phyloP scores from a whole-genome alignment of 2,329 filamentous ascomycete species.

The Calonectria ilicicola region DNA sequence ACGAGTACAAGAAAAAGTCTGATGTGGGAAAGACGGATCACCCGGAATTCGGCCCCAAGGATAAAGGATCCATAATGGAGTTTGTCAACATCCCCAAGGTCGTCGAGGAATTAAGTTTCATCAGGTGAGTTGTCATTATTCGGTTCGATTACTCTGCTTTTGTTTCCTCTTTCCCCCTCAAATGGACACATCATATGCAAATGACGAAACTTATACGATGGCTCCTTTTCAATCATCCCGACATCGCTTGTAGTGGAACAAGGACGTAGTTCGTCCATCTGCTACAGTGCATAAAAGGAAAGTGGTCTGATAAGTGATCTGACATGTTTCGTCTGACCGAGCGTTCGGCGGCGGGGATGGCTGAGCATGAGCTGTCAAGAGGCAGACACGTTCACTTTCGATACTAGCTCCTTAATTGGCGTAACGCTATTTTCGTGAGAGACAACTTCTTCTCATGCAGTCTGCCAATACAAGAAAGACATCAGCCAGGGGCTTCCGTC shows the following conservation, averaged over 20 bases:
- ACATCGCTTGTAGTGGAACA: neutral
- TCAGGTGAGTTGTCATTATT: slow-evolving; percentile 67
- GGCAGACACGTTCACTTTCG: neutral
- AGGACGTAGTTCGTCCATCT: neutral
- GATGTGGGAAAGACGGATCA: slow-evolving; percentile 67
- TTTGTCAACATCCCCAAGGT: slow-evolving; percentile 71
- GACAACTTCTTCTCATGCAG: neutral
- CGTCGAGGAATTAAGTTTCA: slow-evolving; percentile 77
- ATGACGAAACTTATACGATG: neutral
- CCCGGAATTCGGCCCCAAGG: slow-evolving; percentile 70
- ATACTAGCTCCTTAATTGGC: slow-evolving; percentile 5
- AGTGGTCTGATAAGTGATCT: slow-evolving; percentile 17
- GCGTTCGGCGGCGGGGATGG: slow-evolving; percentile 1
- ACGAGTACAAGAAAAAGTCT: slow-evolving; percentile 72
- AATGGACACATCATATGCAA: neutral
- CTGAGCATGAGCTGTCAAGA: slow-evolving; percentile 16
- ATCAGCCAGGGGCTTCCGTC: neutral
- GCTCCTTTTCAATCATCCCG: neutral
- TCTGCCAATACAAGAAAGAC: neutral
- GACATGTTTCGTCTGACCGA: slow-evolving; percentile 15
- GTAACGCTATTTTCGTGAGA: neutral
- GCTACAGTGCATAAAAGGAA: neutral
- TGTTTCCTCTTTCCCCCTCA: neutral
- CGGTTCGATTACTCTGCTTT: neutral
- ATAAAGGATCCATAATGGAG: slow-evolving; percentile 63